Conservation (phyloP, 495 filamentous ascomycete genomes). For the Aspergillus campestris region DNA sequence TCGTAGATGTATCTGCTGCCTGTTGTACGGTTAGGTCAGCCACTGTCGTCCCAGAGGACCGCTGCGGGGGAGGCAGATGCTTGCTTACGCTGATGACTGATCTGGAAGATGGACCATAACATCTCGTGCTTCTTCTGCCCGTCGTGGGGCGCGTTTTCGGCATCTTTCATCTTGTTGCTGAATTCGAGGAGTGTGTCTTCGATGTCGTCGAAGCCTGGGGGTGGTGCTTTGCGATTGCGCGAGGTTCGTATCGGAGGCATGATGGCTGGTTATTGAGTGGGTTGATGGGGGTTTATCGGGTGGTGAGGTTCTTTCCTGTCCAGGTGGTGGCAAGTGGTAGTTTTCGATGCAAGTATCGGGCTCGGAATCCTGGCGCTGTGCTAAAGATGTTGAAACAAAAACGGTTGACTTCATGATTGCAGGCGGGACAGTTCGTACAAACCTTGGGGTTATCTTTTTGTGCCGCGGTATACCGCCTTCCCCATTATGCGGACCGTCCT, state of each 20-base stretch:
- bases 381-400: too few species aligned
- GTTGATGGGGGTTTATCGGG: too few species aligned
- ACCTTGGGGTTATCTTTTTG: constrained; percentile 16
- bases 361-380: too few species aligned
- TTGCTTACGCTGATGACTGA: constrained; percentile 78
- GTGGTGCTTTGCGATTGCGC: constrained; percentile 80
- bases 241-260: constrained; percentile 83
- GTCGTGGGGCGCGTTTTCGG: constrained; percentile 70
- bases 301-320: background rate
- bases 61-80: constrained; percentile 2
- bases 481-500: background rate
- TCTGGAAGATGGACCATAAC: constrained; percentile 96
- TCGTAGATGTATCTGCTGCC: constrained; percentile 90
- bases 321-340: background rate
- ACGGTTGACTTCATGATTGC: too few species aligned
- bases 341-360: too few species aligned
- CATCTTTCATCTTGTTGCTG: constrained; percentile 97
- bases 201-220: constrained; percentile 91
- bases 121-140: constrained; percentile 81
- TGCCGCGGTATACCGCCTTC: constrained; percentile 25
- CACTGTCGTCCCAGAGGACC: background rate
- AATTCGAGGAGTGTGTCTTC: constrained; percentile 96
- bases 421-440: too few species aligned
- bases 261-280: constrained; percentile 33
- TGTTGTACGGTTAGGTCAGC: constrained; percentile 13